phyloP scores from a whole-genome alignment of 495 filamentous ascomycete species.

The Neurospora tetraspora region DNA sequence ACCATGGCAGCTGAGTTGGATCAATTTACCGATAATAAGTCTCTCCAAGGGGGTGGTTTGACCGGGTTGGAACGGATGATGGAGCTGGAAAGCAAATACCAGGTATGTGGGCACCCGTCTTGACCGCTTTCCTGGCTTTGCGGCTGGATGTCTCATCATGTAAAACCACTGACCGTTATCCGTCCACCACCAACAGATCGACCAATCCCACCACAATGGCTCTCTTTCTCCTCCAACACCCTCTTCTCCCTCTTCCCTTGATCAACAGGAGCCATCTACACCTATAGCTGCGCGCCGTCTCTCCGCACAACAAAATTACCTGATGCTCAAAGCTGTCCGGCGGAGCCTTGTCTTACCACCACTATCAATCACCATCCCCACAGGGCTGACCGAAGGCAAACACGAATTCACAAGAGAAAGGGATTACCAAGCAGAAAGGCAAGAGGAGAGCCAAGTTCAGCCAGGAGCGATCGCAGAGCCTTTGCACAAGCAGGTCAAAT shows the following conservation, averaged over 20 bases:
- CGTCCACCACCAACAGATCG: slow-evolving; percentile 11
- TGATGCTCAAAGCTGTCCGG: slow-evolving; percentile 35
- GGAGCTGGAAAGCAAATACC: slow-evolving; percentile 41
- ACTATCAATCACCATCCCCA: slow-evolving; percentile 36
- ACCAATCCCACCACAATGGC: slow-evolving; percentile 10
- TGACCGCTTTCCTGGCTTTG: slow-evolving; percentile 6
- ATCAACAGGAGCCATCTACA: slow-evolving; percentile 7
- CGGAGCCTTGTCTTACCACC: slow-evolving; percentile 27
- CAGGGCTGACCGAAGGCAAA: slow-evolving; percentile 3
- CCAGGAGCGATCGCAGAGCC: slow-evolving; percentile 9
- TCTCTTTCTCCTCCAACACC: slow-evolving; percentile 4
- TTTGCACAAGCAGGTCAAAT: slow-evolving; percentile 34
- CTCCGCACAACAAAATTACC: slow-evolving; percentile 14
- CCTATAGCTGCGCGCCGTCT: slow-evolving; percentile 12
- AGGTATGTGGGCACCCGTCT: slow-evolving; percentile 30
- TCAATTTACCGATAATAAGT: background rate
- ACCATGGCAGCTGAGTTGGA: slow-evolving; percentile 13
- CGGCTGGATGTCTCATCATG: slow-evolving; percentile 14
- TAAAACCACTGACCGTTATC: slow-evolving; percentile 16
- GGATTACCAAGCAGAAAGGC: background rate
- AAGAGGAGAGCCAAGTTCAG: slow-evolving; percentile 1
- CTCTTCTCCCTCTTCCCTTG: slow-evolving; percentile 7
- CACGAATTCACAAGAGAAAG: background rate
- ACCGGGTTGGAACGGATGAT: slow-evolving; percentile 40
- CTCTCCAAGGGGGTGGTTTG: slow-evolving; percentile 2